These are phyloP conservation scores for Aspergillus ochraceus DNA, from an alignment of 2,329 filamentous ascomycete genomes.

Conservation along the genomic window DNA sequence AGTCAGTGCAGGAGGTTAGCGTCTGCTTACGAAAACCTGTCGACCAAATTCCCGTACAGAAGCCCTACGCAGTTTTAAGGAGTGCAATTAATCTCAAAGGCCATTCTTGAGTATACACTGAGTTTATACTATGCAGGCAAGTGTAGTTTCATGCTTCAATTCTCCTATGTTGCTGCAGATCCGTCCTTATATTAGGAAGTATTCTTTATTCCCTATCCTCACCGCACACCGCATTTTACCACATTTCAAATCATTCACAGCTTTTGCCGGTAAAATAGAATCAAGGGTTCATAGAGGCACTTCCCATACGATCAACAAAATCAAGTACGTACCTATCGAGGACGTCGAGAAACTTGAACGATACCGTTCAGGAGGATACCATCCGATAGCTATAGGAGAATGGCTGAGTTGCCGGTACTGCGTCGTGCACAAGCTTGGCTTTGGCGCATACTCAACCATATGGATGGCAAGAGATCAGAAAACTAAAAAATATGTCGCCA, in stretches of 20 bases:
- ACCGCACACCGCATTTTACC: too few relatives aligned
- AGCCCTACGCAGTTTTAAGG: too few relatives aligned
- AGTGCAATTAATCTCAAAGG: too few relatives aligned
- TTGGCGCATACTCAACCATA: slow-evolving; percentile 45
- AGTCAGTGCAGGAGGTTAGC: too few relatives aligned
- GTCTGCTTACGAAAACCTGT: too few relatives aligned
- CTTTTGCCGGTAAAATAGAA: background rate
- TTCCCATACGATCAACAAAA: background rate
- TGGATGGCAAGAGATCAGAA: slow-evolving; percentile 40
- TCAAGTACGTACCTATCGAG: background rate
- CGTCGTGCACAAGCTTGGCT: slow-evolving; percentile 47
- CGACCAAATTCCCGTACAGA: too few relatives aligned
- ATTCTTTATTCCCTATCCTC: too few relatives aligned
- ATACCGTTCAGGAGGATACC: background rate
- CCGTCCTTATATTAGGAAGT: too few relatives aligned
- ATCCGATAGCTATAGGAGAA: background rate
- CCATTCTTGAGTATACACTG: too few relatives aligned
- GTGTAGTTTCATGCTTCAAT: too few relatives aligned
- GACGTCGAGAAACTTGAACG: background rate
- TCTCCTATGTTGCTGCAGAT: too few relatives aligned
- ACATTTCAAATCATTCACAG: background rate
- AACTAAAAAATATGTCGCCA: slow-evolving; percentile 5
- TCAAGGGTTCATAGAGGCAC: background rate
- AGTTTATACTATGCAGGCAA: too few relatives aligned
- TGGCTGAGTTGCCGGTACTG: background rate